phyloP scores from a whole-genome alignment of 2,329 filamentous ascomycete genomes.

The Zymoseptoria brevis region DNA sequence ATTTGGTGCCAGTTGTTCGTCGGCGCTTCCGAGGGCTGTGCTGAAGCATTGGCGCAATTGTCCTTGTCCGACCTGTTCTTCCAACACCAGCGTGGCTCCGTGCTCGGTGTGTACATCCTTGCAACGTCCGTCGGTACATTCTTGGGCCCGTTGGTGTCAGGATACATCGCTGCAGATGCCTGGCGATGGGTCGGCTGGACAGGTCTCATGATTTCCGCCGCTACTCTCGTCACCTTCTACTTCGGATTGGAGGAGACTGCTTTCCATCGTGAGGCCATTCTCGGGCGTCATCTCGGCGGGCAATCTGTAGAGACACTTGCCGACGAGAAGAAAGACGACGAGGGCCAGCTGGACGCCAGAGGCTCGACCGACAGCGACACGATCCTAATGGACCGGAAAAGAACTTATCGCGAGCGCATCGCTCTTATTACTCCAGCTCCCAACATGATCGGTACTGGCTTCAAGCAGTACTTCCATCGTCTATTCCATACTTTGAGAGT shows the following conservation, averaged over 20 bases:
- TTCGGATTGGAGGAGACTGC: constrained; percentile 49
- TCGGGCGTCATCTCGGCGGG: constrained; percentile 22
- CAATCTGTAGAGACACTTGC: not conserved
- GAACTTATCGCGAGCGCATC: constrained; percentile 49
- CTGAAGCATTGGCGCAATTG: constrained; percentile 50
- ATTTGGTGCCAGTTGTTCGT: constrained; percentile 52
- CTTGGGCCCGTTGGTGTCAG: constrained; percentile 46
- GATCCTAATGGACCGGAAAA: constrained; percentile 25
- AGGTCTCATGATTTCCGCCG: constrained; percentile 43
- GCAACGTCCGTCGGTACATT: constrained; percentile 51
- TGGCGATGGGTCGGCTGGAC: constrained; percentile 52
- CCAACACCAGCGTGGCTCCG: constrained; percentile 48
- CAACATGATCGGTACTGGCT: constrained; percentile 46
- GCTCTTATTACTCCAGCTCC: constrained; percentile 49
- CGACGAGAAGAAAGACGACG: constrained; percentile 8
- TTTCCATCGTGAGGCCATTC: constrained; percentile 39
- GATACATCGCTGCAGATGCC: constrained; percentile 42
- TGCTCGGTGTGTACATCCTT: constrained; percentile 49
- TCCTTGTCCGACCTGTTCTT: constrained; percentile 52
- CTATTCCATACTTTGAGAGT: constrained; percentile 50
- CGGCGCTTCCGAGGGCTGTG: constrained; percentile 49
- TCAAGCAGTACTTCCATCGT: constrained; percentile 47
- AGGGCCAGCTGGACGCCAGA: constrained; percentile 2
- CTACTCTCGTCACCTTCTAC: constrained; percentile 41
- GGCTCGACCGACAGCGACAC: constrained; percentile 2